Conservation (phyloP, 768 basidiomycete species). For the Guyanaporus albipodus region DNA sequence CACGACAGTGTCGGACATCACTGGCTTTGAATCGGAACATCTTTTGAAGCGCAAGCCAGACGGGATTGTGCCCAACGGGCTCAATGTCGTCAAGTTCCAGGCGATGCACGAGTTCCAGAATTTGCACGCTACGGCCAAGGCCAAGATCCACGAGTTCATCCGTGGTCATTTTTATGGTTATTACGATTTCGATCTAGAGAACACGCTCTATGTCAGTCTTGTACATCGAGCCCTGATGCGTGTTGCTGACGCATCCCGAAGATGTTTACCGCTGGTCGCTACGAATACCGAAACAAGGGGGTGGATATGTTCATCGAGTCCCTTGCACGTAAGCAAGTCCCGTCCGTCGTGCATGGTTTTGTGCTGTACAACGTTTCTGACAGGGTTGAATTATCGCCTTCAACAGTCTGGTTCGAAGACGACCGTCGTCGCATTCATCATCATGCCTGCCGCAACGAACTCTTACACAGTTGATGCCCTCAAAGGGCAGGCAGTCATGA, state of each 20-base stretch:
- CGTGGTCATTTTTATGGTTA: conserved; percentile 98
- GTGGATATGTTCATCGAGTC: conserved; percentile 99
- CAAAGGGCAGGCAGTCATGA: conserved; percentile 96
- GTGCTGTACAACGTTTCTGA: neutral
- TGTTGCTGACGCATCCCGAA: conserved; percentile 30
- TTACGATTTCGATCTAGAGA: conserved; percentile 93
- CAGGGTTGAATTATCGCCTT: conserved; percentile 58
- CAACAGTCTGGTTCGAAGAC: conserved; percentile 61
- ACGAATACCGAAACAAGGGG: conserved; percentile 99
- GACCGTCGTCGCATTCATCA: conserved; percentile 97
- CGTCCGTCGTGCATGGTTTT: neutral
- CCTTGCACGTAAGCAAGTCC: conserved; percentile 65
- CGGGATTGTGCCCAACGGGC: conserved; percentile 93
- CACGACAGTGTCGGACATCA: conserved; percentile 97
- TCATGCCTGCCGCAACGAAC: conserved; percentile 95
- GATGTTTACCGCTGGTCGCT: conserved; percentile 99
- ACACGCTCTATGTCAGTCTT: conserved; percentile 71
- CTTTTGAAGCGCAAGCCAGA: conserved; percentile 96
- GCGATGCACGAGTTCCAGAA: conserved; percentile 99
- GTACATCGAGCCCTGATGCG: neutral
- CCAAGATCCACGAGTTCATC: conserved; percentile 98
- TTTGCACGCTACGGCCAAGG: conserved; percentile 85
- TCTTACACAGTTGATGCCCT: conserved; percentile 98
- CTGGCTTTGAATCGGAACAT: conserved; percentile 95
- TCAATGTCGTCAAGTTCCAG: conserved; percentile 98